phyloP scores from a whole-genome alignment of 345 rosid species.

The Sisymbrium irio region DNA sequence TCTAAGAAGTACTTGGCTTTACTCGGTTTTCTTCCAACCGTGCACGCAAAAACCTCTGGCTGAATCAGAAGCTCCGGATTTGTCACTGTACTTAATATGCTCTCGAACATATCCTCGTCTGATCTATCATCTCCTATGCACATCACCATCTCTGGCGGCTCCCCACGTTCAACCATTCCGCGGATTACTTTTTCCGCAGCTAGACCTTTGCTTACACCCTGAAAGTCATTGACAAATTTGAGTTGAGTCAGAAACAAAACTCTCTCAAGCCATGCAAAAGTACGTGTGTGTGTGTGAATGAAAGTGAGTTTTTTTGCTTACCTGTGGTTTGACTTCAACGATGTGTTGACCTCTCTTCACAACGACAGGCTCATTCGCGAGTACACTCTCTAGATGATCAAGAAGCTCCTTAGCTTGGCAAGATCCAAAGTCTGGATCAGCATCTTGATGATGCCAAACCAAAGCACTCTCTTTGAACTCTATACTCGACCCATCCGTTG shows the following conservation, averaged over 20 bases:
- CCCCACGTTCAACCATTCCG: slow-evolving; percentile 43
- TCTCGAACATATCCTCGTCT: slow-evolving; percentile 87
- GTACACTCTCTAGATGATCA: slow-evolving; percentile 59
- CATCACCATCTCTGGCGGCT: slow-evolving; percentile 72
- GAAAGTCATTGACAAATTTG: slow-evolving; percentile 16
- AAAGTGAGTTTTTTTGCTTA: slow-evolving; percentile 4
- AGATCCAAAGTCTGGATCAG: slow-evolving; percentile 56
- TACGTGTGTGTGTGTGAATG: not conserved
- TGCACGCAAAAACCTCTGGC: slow-evolving; percentile 80
- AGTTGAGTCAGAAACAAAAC: not conserved
- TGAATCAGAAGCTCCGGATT: slow-evolving; percentile 43
- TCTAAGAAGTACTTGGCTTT: slow-evolving; percentile 80
- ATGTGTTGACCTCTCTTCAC: slow-evolving; percentile 55
- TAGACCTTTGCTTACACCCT: slow-evolving; percentile 79
- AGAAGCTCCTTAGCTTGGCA: slow-evolving; percentile 58
- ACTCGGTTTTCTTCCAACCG: slow-evolving; percentile 79
- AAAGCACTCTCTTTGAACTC: slow-evolving; percentile 59
- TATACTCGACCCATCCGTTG: slow-evolving; percentile 60
- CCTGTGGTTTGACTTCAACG: slow-evolving; percentile 63
- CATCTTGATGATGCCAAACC: slow-evolving; percentile 65
- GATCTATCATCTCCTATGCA: slow-evolving; percentile 87
- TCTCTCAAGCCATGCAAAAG: not conserved
- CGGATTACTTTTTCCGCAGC: slow-evolving; percentile 62
- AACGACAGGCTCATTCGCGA: slow-evolving; percentile 56
- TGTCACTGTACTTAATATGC: slow-evolving; percentile 50